Percentiles rank a stretch among this genome's conserved stretches.
phyloP scores from a whole-genome alignment of 768 basidiomycete species.

The Serendipita sp. region DNA sequence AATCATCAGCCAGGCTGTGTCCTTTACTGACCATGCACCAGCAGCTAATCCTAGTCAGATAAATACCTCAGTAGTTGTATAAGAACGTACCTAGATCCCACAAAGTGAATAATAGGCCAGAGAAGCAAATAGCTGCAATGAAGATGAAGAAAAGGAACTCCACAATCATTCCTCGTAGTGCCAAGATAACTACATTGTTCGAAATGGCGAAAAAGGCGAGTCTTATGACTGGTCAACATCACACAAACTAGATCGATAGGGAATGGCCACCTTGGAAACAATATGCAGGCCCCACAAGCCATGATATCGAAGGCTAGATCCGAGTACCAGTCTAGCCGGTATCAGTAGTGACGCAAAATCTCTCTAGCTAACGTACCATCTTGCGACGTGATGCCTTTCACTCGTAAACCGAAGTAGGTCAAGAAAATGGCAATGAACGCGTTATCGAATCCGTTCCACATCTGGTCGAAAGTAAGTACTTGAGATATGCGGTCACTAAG shows the following conservation, averaged over 20 bases:
- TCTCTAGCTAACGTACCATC: constrained; percentile 29
- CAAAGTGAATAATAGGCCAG: constrained; percentile 48
- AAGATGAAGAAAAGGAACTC: constrained; percentile 68
- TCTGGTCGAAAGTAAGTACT: constrained; percentile 26
- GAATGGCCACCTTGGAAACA: constrained; percentile 52
- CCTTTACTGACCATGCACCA: constrained; percentile 26
- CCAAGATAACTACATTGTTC: constrained; percentile 62
- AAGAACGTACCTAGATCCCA: constrained; percentile 29
- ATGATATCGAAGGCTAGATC: constrained; percentile 67
- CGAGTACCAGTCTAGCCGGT: constrained; percentile 21
- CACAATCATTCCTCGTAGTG: constrained; percentile 65
- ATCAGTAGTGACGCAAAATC: constrained; percentile 5
- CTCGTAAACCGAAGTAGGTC: constrained; percentile 46
- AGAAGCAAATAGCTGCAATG: constrained; percentile 66
- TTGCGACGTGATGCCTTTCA: constrained; percentile 38
- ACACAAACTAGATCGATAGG: neutral
- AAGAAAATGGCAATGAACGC: constrained; percentile 55
- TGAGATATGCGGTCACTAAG: neutral
- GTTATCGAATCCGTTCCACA: constrained; percentile 86
- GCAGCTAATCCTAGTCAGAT: constrained; percentile 15
- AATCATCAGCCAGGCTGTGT: constrained; percentile 70
- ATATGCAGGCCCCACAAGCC: constrained; percentile 68
- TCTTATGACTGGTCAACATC: constrained; percentile 19
- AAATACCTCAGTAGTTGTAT: constrained; percentile 4
- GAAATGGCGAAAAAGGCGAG: constrained; percentile 68